phyloP scores from a whole-genome alignment of 805 yeast genomes.

The Debaryomyces maramus region DNA sequence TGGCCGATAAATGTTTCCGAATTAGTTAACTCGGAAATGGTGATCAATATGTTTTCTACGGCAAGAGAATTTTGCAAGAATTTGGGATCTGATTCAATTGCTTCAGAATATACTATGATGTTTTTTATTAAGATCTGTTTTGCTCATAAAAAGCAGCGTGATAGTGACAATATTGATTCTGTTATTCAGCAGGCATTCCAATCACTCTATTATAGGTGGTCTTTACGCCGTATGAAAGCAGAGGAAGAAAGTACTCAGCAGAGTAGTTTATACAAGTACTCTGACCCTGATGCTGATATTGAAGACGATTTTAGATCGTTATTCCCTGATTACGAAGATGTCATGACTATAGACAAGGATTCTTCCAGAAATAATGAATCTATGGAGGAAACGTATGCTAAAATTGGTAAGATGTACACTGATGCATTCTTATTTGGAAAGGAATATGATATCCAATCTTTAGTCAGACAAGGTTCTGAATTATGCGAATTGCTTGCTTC shows the following conservation, averaged over 20 bases:
- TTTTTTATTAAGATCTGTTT: constrained; percentile 48
- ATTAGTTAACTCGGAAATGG: constrained; percentile 29
- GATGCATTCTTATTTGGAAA: constrained; percentile 33
- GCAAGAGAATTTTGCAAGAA: constrained; percentile 39
- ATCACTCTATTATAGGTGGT: constrained; percentile 77
- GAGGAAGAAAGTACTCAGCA: constrained; percentile 63
- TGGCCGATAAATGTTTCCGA: constrained; percentile 51
- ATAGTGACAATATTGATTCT: constrained; percentile 13
- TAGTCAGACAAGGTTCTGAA: constrained; percentile 42
- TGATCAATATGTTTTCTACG: constrained; percentile 32
- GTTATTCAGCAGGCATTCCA: constrained; percentile 51
- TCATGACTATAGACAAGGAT: constrained; percentile 36
- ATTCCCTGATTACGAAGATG: constrained; percentile 87
- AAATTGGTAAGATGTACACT: constrained; percentile 52
- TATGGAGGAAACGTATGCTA: constrained; percentile 47
- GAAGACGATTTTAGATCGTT: constrained; percentile 78
- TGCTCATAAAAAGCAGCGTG: constrained; percentile 25
- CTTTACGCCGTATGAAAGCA: constrained; percentile 62
- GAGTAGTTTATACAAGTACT: constrained; percentile 63
- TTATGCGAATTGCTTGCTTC: constrained; percentile 14
- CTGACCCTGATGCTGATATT: constrained; percentile 61
- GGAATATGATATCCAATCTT: constrained; percentile 15
- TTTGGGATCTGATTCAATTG: constrained; percentile 42
- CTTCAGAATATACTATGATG: constrained; percentile 52
- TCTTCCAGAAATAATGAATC: constrained; percentile 19